phyloP scores from a whole-genome alignment of 2,329 filamentous ascomycete species.

The Lizonia empirigonia region DNA sequence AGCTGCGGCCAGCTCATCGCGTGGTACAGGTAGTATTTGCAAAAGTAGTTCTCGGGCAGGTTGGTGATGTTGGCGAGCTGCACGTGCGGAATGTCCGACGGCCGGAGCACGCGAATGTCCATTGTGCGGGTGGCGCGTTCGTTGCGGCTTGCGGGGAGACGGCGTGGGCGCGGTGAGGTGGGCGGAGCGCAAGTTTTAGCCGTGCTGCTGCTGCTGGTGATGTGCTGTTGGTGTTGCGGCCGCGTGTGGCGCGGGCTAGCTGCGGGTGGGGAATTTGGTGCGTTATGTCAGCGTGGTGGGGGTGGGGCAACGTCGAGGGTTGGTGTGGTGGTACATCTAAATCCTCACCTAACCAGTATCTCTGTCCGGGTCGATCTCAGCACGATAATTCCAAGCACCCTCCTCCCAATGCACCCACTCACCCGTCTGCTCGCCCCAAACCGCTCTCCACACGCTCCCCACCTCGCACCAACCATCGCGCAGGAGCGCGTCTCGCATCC shows the following conservation, averaged over 20 bases:
- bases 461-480: too few relatives aligned
- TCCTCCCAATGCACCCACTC: too few relatives aligned
- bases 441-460: too few relatives aligned
- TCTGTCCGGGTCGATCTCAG: too few relatives aligned
- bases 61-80: slow-evolving; percentile 99
- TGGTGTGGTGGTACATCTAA: too few relatives aligned
- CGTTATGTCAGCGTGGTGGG: neutral
- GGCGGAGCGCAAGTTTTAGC: neutral
- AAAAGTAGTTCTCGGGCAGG: slow-evolving; percentile 98
- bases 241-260: too few relatives aligned
- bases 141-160: neutral
- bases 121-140: slow-evolving; percentile 62
- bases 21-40: slow-evolving; percentile 99
- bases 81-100: slow-evolving; percentile 86
- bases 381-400: too few relatives aligned
- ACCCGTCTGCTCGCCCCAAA: too few relatives aligned
- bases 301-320: neutral
- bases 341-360: too few relatives aligned
- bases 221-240: neutral
- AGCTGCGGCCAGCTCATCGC: slow-evolving; percentile 97
- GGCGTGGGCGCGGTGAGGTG: neutral
- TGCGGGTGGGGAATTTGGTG: neutral
- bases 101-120: slow-evolving; percentile 87
- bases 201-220: neutral
- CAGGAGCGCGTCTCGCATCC: too few relatives aligned